Percentiles rank a stretch among this genome's conserved stretches.
phyloP scores from a whole-genome alignment of 2,329 filamentous ascomycete genomes.

The Penicillium sp. region DNA sequence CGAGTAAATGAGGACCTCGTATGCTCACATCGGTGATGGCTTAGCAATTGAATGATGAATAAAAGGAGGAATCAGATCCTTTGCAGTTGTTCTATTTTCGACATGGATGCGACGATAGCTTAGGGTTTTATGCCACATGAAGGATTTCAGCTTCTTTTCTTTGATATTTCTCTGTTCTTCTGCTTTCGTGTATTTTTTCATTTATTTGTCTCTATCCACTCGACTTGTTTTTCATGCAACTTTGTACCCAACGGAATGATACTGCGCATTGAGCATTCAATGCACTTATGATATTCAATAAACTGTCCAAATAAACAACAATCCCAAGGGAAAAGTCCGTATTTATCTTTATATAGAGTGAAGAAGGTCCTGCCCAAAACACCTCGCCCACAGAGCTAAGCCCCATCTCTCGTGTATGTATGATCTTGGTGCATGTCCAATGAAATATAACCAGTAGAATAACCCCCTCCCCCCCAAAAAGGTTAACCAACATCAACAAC shows the following conservation, averaged over 20 bases:
- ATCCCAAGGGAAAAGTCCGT: neutral
- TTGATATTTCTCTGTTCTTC: neutral
- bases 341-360: slow-evolving; percentile 11
- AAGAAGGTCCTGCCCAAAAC: slow-evolving; percentile 12
- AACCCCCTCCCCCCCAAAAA: neutral
- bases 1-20: neutral
- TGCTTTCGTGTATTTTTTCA: no score
- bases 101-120: neutral
- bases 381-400: slow-evolving; percentile 3
- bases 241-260: neutral
- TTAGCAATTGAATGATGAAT: neutral
- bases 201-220: neutral
- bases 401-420: neutral
- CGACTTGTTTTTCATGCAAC: neutral
- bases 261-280: neutral
- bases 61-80: neutral
- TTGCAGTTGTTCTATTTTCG: neutral
- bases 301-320: neutral
- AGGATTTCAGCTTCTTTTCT: neutral
- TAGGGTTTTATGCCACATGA: neutral
- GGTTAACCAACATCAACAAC: neutral
- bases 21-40: neutral
- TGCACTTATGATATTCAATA: neutral
- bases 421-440: neutral
- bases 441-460: neutral